Evolutionary conservation across 495 filamentous ascomycete genomes (phyloP), one percentile per base, ranked within the genome.

Genomic region (Extremus antarcticus): DNA sequence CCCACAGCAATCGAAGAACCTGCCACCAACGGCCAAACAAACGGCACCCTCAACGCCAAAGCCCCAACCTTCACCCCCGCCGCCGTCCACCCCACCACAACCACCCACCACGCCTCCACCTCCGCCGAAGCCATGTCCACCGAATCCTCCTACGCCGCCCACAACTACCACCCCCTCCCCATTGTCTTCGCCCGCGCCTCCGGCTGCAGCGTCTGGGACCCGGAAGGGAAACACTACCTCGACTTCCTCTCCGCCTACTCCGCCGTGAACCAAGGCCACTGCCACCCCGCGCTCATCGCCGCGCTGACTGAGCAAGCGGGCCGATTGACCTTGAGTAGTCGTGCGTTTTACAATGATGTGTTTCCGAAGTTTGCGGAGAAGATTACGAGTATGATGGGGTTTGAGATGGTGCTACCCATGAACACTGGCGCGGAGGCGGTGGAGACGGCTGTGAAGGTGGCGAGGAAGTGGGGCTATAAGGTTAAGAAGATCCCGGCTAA

Each of bases 341-440:
- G 92, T 50, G 92, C 92, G 25, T 99, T 99, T 74, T 86, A 97
- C 76, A 99, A 99, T 68, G 92, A 99, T 75, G 92, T 99, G 35
- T 97, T 99, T 74, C 92, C 92, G 40, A 80, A 85, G 48, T 99
- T 95, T 75, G 90, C 92, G 41, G 81, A 95, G 71, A 94, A 90
- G 69, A 86, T 96, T 50, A 91, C 87, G 59, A 66, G 79, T 55
- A 82, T 79, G 66, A 95, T 96, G 66, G 91, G 88, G 45, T 99
- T 90, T 70, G 94, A 97, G 68, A 99, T 97, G 92, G 90, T 95
- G 22, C 72, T 99, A 71, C 92, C 92, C 47, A 97, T 99, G 92
- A 97, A 97, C 74, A 99, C 92, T 9, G 92, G 92, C 47, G 92
- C 90, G 25, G 92, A 99, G 73, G 92, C 92, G n/a, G 92, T 97